phyloP scores from a whole-genome alignment of 371 early-diverging fungal genomes.

The Gilbertella persicaria region DNA sequence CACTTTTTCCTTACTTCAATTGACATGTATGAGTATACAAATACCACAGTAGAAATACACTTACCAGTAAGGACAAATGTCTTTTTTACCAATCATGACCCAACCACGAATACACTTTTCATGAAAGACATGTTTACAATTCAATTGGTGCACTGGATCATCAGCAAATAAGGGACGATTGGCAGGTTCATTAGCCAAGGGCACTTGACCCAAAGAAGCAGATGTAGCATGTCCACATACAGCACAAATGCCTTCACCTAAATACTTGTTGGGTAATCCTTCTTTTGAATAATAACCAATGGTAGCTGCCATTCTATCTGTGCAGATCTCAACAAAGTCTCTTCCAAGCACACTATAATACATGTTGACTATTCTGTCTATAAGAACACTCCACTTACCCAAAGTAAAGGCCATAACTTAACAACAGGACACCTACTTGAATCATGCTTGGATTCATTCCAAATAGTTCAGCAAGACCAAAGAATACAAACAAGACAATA shows the following conservation, averaged over 20 bases:
- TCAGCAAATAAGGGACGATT: conserved; percentile 34
- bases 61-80: conserved; percentile 92
- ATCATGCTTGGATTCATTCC: conserved; percentile 44
- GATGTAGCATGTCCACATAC: conserved; percentile 72
- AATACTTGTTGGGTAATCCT: conserved; percentile 69
- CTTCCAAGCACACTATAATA: conserved; percentile 68
- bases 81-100: conserved; percentile 93
- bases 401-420: conserved; percentile 73
- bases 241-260: conserved; percentile 78
- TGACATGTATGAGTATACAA: not conserved
- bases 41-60: not conserved
- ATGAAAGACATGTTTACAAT: conserved; percentile 85
- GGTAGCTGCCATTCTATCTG: conserved; percentile 81
- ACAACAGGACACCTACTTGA: conserved; percentile 48
- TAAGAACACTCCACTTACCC: conserved; percentile 49
- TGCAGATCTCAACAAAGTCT: conserved; percentile 84
- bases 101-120: conserved; percentile 94
- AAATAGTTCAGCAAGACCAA: conserved; percentile 54
- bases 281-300: conserved; percentile 77
- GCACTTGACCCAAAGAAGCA: conserved; percentile 9
- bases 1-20: conserved; percentile 79
- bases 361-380: not conserved
- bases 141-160: conserved; percentile 66
- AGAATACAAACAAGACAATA: conserved; percentile 58
- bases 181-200: conserved; percentile 21